These are phyloP conservation scores for Abrus precatorius DNA, from an alignment of 306 rosid genomes.

Conservation along the genomic window DNA sequence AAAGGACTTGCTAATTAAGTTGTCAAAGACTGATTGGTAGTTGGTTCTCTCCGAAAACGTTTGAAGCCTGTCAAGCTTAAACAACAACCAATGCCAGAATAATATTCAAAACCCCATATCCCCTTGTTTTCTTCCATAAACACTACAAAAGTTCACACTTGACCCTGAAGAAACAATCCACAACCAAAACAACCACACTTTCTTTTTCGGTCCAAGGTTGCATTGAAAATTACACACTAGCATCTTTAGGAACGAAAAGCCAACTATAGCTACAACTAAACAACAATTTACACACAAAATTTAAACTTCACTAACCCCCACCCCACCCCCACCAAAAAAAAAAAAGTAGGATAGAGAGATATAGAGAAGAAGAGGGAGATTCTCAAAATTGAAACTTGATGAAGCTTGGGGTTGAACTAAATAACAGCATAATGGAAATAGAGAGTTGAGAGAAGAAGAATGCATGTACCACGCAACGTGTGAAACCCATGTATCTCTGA, in stretches of 20 bases:
- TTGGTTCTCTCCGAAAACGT: background rate
- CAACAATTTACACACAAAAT: background rate
- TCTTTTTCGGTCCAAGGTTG: background rate
- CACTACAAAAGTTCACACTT: conserved; percentile 16
- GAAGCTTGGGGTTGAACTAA: conserved; percentile 24
- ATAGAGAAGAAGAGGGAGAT: background rate
- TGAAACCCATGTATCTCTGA: conserved; percentile 97
- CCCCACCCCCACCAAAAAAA: background rate
- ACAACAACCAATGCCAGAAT: background rate
- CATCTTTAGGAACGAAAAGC: conserved; percentile 9
- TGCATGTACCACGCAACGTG: conserved; percentile 71
- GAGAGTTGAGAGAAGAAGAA: too few species aligned
- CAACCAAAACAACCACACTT: background rate
- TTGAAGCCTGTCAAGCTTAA: background rate
- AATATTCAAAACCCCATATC: conserved; percentile 7
- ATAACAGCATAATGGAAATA: background rate
- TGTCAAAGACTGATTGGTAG: background rate
- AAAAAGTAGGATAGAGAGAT: background rate
- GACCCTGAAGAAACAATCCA: background rate
- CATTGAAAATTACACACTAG: conserved; percentile 22
- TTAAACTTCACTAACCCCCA: background rate
- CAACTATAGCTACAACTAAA: conserved; percentile 1
- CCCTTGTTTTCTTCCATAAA: background rate
- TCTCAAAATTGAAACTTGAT: conserved; percentile 30
- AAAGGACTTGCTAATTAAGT: background rate